Base-by-base conservation (phyloP, 805 yeast species). In the Wickerhamomyces subpelliculosus region DNA sequence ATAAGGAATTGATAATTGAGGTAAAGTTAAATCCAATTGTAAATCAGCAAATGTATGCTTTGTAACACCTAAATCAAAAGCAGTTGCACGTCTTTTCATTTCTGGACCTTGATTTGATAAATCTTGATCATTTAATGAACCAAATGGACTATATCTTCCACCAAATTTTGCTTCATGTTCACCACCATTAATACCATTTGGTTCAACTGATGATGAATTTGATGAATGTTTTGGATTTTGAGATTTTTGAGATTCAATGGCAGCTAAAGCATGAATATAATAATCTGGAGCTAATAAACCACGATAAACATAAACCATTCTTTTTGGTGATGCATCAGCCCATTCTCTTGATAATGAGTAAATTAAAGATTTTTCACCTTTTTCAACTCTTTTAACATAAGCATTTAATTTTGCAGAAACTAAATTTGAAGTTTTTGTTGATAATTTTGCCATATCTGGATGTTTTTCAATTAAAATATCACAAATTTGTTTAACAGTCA, bases 401-500 rank as follows among this genome's bases (percentile, higher is more conserved):
- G 93, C 93, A 56, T 84, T 84, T 48, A 84, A 65, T 56, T 84
- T 84, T 16, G 95, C 95, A 47, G 84, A 75, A 3, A 84, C 89
- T 47, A 84, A 60, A 55, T 84, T 84, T 20, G 90, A 82, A 13
- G 90, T 80, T 52, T 84, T 84, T 16, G 90, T 80, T 4, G 88
- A 80, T 42, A 84, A 60, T 42, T 77, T 82, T 5, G 88, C 84
- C 88, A 84, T 84, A 35, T 83, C 88, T 1, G 94, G 94, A 56
- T 84, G 90, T 49, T 75, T 72, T 39, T 78, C 85, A 35, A 78
- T 65, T 34, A 84, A 65, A 40, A 80, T 72, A 57, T 84, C 95
- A 61, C 94, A 84, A 42, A 84, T 73, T 55, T 84, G 94, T 54
- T 84, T 84, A 24, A 84, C 95, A n/a, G 95, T 84, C 88, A 84